These are phyloP conservation scores for Hymenoscyphus salicellus DNA, from an alignment of 2,329 filamentous ascomycete species.

Conservation along the genomic window DNA sequence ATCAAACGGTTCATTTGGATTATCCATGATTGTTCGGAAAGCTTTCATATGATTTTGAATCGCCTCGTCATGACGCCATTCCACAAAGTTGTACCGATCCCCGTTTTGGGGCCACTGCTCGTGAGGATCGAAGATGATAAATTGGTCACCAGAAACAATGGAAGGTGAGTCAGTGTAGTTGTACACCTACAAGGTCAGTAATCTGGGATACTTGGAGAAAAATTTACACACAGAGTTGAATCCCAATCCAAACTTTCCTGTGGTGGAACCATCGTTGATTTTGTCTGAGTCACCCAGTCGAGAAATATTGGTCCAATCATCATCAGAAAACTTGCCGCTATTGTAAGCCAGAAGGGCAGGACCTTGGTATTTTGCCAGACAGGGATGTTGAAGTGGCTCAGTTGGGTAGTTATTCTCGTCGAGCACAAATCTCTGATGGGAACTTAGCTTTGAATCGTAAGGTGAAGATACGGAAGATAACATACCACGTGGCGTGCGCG, in stretches of 20 bases:
- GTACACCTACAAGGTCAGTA: constrained; percentile 30
- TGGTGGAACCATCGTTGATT: constrained; percentile 32
- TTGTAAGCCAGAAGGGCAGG: constrained; percentile 37
- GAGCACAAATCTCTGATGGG: constrained; percentile 28
- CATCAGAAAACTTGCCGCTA: too few species aligned
- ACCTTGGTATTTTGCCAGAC: constrained; percentile 36
- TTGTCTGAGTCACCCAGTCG: constrained; percentile 36
- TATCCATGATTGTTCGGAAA: constrained; percentile 29
- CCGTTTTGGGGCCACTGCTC: constrained; percentile 35
- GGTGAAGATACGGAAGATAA: too few species aligned
- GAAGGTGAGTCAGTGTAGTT: constrained; percentile 41
- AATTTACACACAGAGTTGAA: constrained; percentile 36
- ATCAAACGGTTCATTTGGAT: constrained; percentile 22
- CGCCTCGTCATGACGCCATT: constrained; percentile 21
- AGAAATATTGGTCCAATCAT: constrained; percentile 34
- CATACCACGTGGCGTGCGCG: constrained; percentile 71
- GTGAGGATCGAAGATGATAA: constrained; percentile 38
- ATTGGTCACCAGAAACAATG: constrained; percentile 33
- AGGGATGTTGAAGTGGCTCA: constrained; percentile 28
- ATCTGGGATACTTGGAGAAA: neutral
- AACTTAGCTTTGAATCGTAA: constrained; percentile 6
- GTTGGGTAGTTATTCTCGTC: constrained; percentile 31
- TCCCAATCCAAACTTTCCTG: constrained; percentile 39
- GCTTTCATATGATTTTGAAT: constrained; percentile 35
- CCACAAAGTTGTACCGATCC: constrained; percentile 35